Evolutionary conservation across 345 rosid genomes (phyloP).

Genomic region (Aquilaria sinensis): DNA sequence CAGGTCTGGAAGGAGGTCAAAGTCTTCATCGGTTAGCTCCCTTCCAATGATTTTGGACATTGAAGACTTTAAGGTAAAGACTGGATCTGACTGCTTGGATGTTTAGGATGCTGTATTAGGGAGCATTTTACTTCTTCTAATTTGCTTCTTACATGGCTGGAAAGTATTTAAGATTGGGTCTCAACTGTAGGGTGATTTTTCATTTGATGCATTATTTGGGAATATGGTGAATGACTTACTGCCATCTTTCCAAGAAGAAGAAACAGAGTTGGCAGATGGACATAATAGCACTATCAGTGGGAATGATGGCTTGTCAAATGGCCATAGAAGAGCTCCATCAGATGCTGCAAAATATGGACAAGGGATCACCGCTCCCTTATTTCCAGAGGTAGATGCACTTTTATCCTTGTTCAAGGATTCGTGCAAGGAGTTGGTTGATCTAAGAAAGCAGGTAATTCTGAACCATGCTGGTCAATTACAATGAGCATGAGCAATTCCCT

Average conservation of each 20-base stretch:
- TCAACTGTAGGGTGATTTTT: conserved; percentile 80
- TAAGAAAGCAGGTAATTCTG: conserved; percentile 63
- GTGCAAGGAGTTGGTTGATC: conserved; percentile 83
- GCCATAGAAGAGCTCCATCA: conserved; percentile 49
- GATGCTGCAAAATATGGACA: conserved; percentile 50
- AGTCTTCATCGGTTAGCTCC: conserved; percentile 52
- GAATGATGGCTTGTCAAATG: conserved; percentile 62
- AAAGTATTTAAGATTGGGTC: neutral
- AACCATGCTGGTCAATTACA: conserved; percentile 2
- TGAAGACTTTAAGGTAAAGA: conserved; percentile 86
- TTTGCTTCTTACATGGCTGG: conserved; percentile 6
- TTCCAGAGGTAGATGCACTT: conserved; percentile 93
- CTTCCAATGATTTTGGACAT: conserved; percentile 78
- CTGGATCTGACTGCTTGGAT: conserved; percentile 3
- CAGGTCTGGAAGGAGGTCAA: conserved; percentile 33
- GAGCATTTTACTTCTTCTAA: conserved; percentile 5
- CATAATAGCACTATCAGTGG: conserved; percentile 53
- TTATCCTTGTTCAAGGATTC: conserved; percentile 85
- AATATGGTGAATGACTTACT: conserved; percentile 78
- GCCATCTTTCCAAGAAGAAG: conserved; percentile 85
- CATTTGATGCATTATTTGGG: conserved; percentile 93
- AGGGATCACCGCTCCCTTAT: conserved; percentile 58
- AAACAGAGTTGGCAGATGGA: conserved; percentile 56
- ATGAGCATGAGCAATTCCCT: neutral
- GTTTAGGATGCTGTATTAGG: neutral